A percentile compares a stretch with the other conserved stretches of the same genome.
phyloP scores from a whole-genome alignment of 1,284 basidiomycete species.

The Tylopilus orsonianus region DNA sequence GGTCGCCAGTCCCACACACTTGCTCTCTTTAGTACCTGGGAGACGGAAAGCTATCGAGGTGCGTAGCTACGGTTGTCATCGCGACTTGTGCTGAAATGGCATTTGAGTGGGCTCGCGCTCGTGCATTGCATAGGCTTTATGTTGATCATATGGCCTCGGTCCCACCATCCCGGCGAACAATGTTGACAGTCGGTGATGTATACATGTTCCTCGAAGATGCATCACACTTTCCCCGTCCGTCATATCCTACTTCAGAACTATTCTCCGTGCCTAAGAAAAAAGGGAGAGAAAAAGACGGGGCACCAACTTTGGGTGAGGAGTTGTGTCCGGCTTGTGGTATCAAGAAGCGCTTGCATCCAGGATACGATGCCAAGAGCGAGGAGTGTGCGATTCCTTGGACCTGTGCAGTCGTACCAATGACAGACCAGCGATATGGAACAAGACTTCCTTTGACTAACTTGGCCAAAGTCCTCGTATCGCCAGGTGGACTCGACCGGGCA shows the following conservation, averaged over 20 bases:
- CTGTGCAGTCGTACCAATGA: conserved; percentile 25
- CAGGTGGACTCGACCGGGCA: conserved; percentile 17
- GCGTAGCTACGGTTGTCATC: conserved; percentile 16
- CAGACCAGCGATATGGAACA: conserved; percentile 23
- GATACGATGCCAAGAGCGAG: conserved; percentile 25
- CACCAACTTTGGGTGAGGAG: conserved; percentile 23
- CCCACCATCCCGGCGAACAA: conserved; percentile 26
- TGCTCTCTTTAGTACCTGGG: conserved; percentile 50
- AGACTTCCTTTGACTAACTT: conserved; percentile 26
- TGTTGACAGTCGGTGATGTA: conserved; percentile 53
- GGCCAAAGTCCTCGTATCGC: conserved; percentile 16
- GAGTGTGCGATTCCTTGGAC: conserved; percentile 21
- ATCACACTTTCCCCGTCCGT: conserved; percentile 46
- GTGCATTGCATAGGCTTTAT: conserved; percentile 52
- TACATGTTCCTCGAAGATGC: conserved; percentile 58
- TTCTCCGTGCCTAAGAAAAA: conserved; percentile 29
- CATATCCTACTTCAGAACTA: conserved; percentile 6
- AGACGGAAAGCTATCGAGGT: conserved; percentile 73
- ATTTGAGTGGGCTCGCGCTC: conserved; percentile 61
- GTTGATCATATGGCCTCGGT: conserved; percentile 23
- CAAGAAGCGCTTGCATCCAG: conserved; percentile 29
- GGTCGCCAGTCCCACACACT: conserved; percentile 44
- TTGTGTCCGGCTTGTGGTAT: conserved; percentile 32
- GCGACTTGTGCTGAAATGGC: conserved; percentile 7
- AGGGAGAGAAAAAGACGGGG: conserved; percentile 26